Evolutionary conservation across 2,329 filamentous ascomycete species (phyloP).

Genomic region (Venturia nashicola): DNA sequence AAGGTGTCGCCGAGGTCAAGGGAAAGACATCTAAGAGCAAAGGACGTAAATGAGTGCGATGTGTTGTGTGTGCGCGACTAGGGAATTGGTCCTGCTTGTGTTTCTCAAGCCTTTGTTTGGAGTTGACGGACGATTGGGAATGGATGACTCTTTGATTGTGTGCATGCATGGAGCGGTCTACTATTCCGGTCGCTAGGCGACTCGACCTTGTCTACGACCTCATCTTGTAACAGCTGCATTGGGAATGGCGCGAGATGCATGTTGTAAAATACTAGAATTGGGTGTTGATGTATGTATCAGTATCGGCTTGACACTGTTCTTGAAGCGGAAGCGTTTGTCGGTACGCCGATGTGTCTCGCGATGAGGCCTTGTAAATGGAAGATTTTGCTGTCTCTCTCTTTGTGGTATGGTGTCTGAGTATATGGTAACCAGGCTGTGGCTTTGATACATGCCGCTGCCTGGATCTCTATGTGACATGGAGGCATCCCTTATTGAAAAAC

Average conservation of each 20-base stretch:
- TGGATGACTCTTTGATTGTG: not conserved
- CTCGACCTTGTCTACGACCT: not conserved
- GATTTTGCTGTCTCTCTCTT: not conserved
- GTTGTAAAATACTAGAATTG: not conserved
- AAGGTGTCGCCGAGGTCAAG: constrained; percentile 21
- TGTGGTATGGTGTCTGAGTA: not conserved
- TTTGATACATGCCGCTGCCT: too few relatives aligned
- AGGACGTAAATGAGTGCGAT: constrained; percentile 14
- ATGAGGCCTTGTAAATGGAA: not conserved
- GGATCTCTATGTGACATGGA: too few relatives aligned
- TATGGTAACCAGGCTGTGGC: too few relatives aligned
- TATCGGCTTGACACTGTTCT: not conserved
- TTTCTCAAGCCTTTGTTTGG: not conserved
- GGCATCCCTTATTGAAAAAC: too few relatives aligned
- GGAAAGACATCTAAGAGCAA: constrained; percentile 14
- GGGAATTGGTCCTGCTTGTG: not conserved
- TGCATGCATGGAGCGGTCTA: not conserved
- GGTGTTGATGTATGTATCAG: not conserved
- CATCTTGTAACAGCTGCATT: not conserved
- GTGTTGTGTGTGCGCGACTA: not conserved
- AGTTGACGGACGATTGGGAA: not conserved
- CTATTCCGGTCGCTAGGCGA: not conserved
- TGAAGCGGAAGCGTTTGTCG: not conserved
- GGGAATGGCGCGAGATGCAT: not conserved
- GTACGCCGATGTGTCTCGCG: not conserved